These are phyloP conservation scores for Xylaria polymorpha DNA, from an alignment of 2,329 filamentous ascomycete genomes.

Conservation along the genomic window DNA sequence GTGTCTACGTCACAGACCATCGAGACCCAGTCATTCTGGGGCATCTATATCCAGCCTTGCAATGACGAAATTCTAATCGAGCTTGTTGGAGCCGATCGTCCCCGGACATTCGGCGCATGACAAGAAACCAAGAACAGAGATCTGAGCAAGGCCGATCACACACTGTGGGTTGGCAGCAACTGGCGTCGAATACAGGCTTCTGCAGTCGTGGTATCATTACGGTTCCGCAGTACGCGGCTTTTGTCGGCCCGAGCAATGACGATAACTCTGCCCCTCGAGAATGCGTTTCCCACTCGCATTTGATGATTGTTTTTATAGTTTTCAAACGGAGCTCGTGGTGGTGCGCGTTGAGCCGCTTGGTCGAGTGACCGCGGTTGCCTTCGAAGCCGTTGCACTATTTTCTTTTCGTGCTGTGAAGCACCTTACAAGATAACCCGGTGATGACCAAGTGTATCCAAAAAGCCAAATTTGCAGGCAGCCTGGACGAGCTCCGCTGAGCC, in stretches of 20 bases:
- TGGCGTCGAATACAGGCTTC: slow-evolving; percentile 29
- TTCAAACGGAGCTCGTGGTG: slow-evolving; percentile 64
- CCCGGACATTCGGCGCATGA: slow-evolving; percentile 47
- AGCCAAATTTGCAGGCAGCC: slow-evolving; percentile 69
- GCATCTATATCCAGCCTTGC: slow-evolving; percentile 37
- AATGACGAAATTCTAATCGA: slow-evolving; percentile 46
- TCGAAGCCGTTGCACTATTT: slow-evolving; percentile 30
- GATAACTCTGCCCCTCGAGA: slow-evolving; percentile 44
- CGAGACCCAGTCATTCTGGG: background rate
- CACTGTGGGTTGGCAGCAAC: slow-evolving; percentile 26
- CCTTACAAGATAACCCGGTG: slow-evolving; percentile 56
- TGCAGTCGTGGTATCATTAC: slow-evolving; percentile 25
- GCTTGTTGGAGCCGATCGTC: slow-evolving; percentile 45
- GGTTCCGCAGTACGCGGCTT: slow-evolving; percentile 35
- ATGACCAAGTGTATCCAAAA: slow-evolving; percentile 65
- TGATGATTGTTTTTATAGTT: slow-evolving; percentile 57
- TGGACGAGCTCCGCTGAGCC: slow-evolving; percentile 41
- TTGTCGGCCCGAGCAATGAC: slow-evolving; percentile 46
- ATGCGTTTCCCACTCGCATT: slow-evolving; percentile 37
- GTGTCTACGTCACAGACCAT: background rate
- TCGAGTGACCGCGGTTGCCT: slow-evolving; percentile 38
- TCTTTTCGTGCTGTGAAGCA: slow-evolving; percentile 39
- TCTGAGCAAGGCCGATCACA: slow-evolving; percentile 57
- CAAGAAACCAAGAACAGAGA: slow-evolving; percentile 60
- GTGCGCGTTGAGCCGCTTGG: slow-evolving; percentile 39